Percentiles rank a stretch among this genome's conserved stretches.
Conservation (phyloP, 345 rosid genomes). For the Hibiscus mutabilis region DNA sequence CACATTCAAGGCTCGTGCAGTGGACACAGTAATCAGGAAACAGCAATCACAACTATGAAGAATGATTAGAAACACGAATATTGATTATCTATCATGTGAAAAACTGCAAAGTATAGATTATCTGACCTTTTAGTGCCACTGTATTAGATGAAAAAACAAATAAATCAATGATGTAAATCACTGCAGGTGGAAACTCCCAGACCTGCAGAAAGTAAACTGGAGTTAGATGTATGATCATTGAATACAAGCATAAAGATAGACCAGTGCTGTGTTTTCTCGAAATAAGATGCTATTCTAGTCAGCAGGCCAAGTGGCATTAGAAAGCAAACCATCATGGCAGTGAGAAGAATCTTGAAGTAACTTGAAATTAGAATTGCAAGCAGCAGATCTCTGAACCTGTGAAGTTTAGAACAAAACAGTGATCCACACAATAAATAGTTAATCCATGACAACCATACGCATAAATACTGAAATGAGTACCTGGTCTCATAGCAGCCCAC, state of each 20-base stretch:
- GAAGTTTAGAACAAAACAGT: background rate
- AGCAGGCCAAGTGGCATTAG: background rate
- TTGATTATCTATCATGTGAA: background rate
- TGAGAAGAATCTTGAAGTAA: conserved; percentile 61
- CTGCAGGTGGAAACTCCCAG: conserved; percentile 77
- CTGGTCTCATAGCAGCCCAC: background rate
- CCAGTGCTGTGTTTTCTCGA: background rate
- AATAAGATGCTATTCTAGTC: background rate
- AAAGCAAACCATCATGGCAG: conserved; percentile 59
- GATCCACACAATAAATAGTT: background rate
- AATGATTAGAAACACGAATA: background rate
- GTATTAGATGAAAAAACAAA: conserved; percentile 66
- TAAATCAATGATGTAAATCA: conserved; percentile 58
- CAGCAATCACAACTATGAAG: background rate
- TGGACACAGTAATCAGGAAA: background rate
- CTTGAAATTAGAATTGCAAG: conserved; percentile 62
- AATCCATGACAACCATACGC: background rate
- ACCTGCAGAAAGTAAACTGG: conserved; percentile 37
- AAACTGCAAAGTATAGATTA: background rate
- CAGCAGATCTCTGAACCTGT: conserved; percentile 44
- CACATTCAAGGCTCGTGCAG: background rate
- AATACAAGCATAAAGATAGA: background rate
- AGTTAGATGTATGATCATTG: conserved; percentile 4
- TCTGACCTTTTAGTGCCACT: conserved; percentile 72
- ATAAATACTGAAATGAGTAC: background rate